Conservation (phyloP, 352 stramenopile genomes). For the Pilasporangium apinafurcum region DNA sequence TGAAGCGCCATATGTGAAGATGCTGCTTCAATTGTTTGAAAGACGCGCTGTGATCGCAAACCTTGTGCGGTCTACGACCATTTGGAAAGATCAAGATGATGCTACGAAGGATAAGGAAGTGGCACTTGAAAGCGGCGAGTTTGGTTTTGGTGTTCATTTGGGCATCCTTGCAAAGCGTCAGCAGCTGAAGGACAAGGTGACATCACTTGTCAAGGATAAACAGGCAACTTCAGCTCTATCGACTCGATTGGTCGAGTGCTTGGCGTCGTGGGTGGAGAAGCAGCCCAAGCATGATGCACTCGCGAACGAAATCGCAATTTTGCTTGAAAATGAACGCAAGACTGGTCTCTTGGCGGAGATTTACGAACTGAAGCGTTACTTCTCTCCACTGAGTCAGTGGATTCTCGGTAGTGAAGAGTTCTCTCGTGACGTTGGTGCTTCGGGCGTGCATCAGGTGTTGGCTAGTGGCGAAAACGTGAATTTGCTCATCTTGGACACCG, state of each 20-base stretch:
- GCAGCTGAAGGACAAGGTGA: constrained; percentile 62
- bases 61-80: constrained; percentile 53
- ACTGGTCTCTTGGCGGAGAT: constrained; percentile 38
- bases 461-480: constrained; percentile 73
- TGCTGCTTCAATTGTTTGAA: constrained; percentile 72
- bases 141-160: constrained; percentile 68
- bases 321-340: constrained; percentile 57
- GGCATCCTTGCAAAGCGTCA: constrained; percentile 64
- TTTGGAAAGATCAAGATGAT: constrained; percentile 59
- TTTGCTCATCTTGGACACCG: constrained; percentile 69
- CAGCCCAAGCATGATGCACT: constrained; percentile 51
- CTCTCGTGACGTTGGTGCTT: constrained; percentile 59
- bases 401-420: constrained; percentile 77
- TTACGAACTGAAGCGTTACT: constrained; percentile 47
- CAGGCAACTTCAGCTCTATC: constrained; percentile 20
- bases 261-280: constrained; percentile 40
- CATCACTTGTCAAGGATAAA: constrained; percentile 22
- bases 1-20: constrained; percentile 72
- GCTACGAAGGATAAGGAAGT: constrained; percentile 18
- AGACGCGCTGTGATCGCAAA: constrained; percentile 66
- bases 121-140: constrained; percentile 53
- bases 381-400: constrained; percentile 70
- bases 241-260: constrained; percentile 36
- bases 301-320: constrained; percentile 53
- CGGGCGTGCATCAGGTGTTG: constrained; percentile 68